Percentiles rank a stretch among this genome's conserved stretches.
Conservation (phyloP, 371 early-diverging fungal species). For the Rozella allomycis region DNA sequence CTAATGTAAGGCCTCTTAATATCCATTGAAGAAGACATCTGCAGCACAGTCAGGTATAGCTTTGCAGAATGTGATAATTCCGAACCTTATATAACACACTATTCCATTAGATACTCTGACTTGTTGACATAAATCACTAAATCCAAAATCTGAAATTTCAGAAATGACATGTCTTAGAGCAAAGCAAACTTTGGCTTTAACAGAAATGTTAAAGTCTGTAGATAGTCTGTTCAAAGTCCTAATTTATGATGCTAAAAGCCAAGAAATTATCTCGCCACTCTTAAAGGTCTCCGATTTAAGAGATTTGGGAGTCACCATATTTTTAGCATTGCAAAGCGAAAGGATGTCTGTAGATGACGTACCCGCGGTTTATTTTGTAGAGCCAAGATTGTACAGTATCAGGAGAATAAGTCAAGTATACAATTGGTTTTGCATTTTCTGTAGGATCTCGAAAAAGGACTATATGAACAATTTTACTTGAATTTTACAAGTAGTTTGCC, state of each 20-base stretch:
- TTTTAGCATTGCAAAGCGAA: constrained; percentile 38
- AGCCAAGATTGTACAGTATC: constrained; percentile 69
- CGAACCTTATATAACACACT: no score
- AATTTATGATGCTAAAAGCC: constrained; percentile 79
- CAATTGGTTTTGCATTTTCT: background rate
- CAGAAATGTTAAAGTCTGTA: no score
- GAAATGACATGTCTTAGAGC: no score
- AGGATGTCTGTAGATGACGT: constrained; percentile 79
- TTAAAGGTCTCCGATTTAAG: constrained; percentile 90
- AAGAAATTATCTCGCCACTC: constrained; percentile 89
- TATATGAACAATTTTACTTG: constrained; percentile 87
- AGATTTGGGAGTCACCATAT: constrained; percentile 77
- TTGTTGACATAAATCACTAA: no score
- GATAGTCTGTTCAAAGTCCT: no score
- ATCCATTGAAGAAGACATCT: no score
- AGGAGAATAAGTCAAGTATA: constrained; percentile 48
- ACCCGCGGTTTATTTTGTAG: constrained; percentile 92
- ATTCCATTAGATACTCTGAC: no score
- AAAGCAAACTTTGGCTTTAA: no score
- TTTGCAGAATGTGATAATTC: no score
- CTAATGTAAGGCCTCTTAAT: no score
- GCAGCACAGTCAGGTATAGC: no score
- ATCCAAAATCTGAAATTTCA: no score
- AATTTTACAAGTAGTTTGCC: constrained; percentile 78
- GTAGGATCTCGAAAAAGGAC: constrained; percentile 63